Evolutionary conservation across 2,329 filamentous ascomycete genomes (phyloP).

Genomic region (Diaporthe sp.): DNA sequence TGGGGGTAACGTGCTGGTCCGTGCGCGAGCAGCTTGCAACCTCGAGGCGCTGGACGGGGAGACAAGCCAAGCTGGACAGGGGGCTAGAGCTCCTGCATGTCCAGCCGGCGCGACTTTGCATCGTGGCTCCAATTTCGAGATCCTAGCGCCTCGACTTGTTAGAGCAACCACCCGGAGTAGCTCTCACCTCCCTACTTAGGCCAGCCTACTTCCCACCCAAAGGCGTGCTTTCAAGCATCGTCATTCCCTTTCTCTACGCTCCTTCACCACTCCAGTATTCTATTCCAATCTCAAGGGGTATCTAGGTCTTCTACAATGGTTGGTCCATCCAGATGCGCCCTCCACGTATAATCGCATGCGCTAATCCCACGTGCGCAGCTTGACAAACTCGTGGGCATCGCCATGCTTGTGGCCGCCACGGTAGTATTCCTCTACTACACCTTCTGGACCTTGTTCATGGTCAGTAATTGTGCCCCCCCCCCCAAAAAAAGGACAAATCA

Average conservation of each 20-base stretch:
- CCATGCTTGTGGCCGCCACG: constrained; percentile 74
- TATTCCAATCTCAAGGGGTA: background rate
- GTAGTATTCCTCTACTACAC: constrained; percentile 87
- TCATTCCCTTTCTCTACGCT: constrained; percentile 30
- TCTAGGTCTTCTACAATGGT: constrained; percentile 44
- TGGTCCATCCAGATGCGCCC: background rate
- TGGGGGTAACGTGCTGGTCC: constrained; percentile 5
- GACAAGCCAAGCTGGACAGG: constrained; percentile 20
- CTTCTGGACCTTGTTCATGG: constrained; percentile 97
- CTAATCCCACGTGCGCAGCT: constrained; percentile 66
- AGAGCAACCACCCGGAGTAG: background rate
- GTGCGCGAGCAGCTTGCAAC: background rate
- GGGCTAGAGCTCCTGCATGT: constrained; percentile 22
- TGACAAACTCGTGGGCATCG: constrained; percentile 81
- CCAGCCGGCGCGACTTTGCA: constrained; percentile 24
- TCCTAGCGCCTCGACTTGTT: constrained; percentile 15
- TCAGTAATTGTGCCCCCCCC: constrained; percentile 53
- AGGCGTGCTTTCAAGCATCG: constrained; percentile 22
- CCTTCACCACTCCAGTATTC: constrained; percentile 27
- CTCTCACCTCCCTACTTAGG: background rate
- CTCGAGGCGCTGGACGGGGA: background rate
- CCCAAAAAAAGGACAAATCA: background rate
- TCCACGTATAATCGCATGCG: background rate
- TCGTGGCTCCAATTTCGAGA: constrained; percentile 33
- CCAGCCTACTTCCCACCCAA: constrained; percentile 2